These are phyloP conservation scores for Hamigera avellanea DNA, from an alignment of 495 filamentous ascomycete species.

Conservation along the genomic window DNA sequence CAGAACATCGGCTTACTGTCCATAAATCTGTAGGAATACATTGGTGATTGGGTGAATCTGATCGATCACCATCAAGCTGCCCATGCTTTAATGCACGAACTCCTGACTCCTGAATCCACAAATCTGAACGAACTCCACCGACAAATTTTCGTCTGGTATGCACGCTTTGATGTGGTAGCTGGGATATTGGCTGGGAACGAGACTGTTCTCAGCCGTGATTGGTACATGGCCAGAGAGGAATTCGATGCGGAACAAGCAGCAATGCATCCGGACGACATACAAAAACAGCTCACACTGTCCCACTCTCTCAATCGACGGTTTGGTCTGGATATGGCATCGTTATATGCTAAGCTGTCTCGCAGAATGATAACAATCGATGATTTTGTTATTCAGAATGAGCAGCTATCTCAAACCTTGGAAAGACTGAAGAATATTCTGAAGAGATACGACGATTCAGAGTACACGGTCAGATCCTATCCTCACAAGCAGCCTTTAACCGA, in stretches of 20 bases:
- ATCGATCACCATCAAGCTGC: slow-evolving; percentile 89
- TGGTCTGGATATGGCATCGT: slow-evolving; percentile 65
- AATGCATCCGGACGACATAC: slow-evolving; percentile 49
- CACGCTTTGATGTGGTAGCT: slow-evolving; percentile 76
- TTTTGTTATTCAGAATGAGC: slow-evolving; percentile 50
- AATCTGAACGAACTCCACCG: slow-evolving; percentile 56
- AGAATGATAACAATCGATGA: slow-evolving; percentile 53
- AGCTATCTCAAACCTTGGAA: slow-evolving; percentile 40
- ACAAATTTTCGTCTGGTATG: slow-evolving; percentile 75
- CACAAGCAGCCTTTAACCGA: slow-evolving; percentile 36
- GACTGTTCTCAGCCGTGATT: slow-evolving; percentile 62
- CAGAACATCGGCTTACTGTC: background rate
- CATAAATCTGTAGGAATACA: slow-evolving; percentile 60
- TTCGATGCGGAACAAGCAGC: slow-evolving; percentile 48
- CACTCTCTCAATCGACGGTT: slow-evolving; percentile 59
- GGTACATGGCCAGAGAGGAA: slow-evolving; percentile 58
- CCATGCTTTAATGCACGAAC: slow-evolving; percentile 60
- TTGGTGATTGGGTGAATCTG: slow-evolving; percentile 89
- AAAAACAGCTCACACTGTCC: slow-evolving; percentile 52
- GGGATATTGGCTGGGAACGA: slow-evolving; percentile 72
- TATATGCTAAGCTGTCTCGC: slow-evolving; percentile 56
- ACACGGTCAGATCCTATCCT: slow-evolving; percentile 47
- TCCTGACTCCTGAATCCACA: slow-evolving; percentile 68
- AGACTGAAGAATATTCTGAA: slow-evolving; percentile 47
- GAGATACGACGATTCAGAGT: slow-evolving; percentile 43